These are phyloP conservation scores for Mycena crocata DNA, from an alignment of 768 basidiomycete species.

Conservation along the genomic window DNA sequence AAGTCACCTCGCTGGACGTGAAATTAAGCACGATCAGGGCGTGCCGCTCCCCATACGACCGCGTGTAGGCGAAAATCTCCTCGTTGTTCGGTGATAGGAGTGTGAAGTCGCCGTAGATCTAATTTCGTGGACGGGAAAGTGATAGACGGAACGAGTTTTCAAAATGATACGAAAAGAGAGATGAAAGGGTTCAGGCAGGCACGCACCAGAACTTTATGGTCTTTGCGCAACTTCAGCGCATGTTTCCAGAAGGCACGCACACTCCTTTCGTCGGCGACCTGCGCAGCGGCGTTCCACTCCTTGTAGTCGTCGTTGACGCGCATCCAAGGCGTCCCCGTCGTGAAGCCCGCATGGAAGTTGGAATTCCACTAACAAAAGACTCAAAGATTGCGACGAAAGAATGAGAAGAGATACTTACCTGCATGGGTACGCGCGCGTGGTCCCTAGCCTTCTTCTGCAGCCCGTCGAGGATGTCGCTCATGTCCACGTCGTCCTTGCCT, in stretches of 20 bases:
- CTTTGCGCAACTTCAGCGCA: slow-evolving; percentile 64
- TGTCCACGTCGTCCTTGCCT: slow-evolving; percentile 59
- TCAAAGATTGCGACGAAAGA: not conserved
- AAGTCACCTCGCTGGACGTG: slow-evolving; percentile 38
- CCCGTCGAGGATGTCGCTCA: slow-evolving; percentile 68
- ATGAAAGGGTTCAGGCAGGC: not conserved
- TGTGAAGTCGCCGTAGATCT: slow-evolving; percentile 74
- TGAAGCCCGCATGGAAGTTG: slow-evolving; percentile 70
- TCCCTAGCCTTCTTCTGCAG: slow-evolving; percentile 76
- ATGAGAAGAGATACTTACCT: slow-evolving; percentile 48
- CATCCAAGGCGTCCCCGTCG: slow-evolving; percentile 78
- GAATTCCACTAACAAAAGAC: slow-evolving; percentile 62
- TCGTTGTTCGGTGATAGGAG: slow-evolving; percentile 60
- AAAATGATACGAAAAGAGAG: not conserved
- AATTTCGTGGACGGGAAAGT: too few relatives aligned
- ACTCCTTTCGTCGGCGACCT: slow-evolving; percentile 61
- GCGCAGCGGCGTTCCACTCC: slow-evolving; percentile 66
- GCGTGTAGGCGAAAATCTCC: slow-evolving; percentile 66
- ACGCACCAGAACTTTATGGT: slow-evolving; percentile 64
- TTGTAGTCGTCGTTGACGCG: slow-evolving; percentile 75
- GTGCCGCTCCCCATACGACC: slow-evolving; percentile 48
- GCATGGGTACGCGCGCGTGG: slow-evolving; percentile 78
- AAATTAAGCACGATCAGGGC: slow-evolving; percentile 66
- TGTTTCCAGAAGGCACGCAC: slow-evolving; percentile 72
- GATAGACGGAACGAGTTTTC: too few relatives aligned